Percentiles rank a stretch among this genome's conserved stretches.
Evolutionary conservation across 768 basidiomycete species (phyloP).

Genomic region (Lyophyllum atratum): DNA sequence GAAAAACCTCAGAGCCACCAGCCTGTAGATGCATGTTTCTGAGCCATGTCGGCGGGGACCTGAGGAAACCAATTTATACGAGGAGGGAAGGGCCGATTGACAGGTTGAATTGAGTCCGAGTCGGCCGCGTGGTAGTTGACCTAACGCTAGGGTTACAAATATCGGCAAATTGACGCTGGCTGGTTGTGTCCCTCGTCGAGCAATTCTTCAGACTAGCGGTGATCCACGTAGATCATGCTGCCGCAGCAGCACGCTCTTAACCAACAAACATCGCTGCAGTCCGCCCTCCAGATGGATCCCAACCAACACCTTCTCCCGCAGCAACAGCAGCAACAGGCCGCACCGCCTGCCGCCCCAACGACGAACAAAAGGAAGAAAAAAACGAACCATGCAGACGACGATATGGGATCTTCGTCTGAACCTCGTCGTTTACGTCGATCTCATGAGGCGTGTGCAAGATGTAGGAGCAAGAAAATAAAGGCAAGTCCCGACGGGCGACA

Average conservation of each 20-base stretch:
- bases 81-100: neutral
- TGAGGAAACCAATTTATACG: too few species aligned
- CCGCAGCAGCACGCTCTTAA: conserved; percentile 30
- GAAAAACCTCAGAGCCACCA: too few species aligned
- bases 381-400: conserved; percentile 55
- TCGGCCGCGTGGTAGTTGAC: conserved; percentile 3
- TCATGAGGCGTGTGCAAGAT: conserved; percentile 90
- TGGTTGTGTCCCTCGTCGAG: conserved; percentile 36
- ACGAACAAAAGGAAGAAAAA: conserved; percentile 58
- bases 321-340: conserved; percentile 35
- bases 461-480: conserved; percentile 97
- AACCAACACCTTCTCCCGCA: conserved; percentile 52
- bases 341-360: conserved; percentile 24
- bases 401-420: conserved; percentile 59
- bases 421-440: conserved; percentile 83
- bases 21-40: too few species aligned
- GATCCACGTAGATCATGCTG: conserved; percentile 33
- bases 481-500: conserved; percentile 68
- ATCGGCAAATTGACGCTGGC: conserved; percentile 36
- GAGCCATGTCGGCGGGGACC: too few species aligned
- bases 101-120: conserved; percentile 4
- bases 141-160: conserved; percentile 34
- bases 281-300: conserved; percentile 71
- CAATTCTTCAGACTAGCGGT: conserved; percentile 17
- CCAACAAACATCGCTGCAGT: conserved; percentile 54